These are phyloP conservation scores for Chlorella sp. DNA, from an alignment of 139 green algal genomes.

Conservation along the genomic window DNA sequence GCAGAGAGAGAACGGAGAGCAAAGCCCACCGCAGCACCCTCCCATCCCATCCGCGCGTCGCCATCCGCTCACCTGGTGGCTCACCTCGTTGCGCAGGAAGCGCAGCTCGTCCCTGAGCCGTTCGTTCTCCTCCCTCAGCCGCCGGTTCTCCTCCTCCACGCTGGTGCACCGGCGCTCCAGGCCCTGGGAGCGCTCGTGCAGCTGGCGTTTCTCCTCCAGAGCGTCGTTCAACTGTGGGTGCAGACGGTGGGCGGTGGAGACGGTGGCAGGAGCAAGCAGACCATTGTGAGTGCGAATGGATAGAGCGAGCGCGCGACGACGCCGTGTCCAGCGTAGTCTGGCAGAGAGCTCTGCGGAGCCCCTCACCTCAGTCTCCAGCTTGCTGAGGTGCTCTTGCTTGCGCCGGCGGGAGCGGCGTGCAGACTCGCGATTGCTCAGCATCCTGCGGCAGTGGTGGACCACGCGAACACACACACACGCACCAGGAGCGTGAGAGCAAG, in stretches of 20 bases:
- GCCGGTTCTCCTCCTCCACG: constrained; percentile 35
- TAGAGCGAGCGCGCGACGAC: too few species aligned
- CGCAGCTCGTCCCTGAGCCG: constrained; percentile 43
- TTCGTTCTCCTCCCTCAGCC: constrained; percentile 46
- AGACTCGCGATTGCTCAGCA: constrained; percentile 87
- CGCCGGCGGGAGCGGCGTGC: constrained; percentile 69
- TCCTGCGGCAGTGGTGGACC: too few species aligned
- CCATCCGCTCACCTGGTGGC: too few species aligned
- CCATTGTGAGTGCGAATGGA: too few species aligned
- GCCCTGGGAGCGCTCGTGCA: not conserved
- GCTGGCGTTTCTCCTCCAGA: constrained; percentile 6
- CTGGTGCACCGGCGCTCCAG: constrained; percentile 1
- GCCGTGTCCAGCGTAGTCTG: too few species aligned
- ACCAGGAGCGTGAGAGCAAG: too few species aligned
- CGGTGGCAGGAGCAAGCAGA: too few species aligned
- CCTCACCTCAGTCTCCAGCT: constrained; percentile 62
- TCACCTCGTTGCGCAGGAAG: constrained; percentile 41
- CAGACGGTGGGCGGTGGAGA: too few species aligned
- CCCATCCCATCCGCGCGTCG: not conserved
- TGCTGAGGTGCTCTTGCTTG: constrained; percentile 82
- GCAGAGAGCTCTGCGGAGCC: not conserved
- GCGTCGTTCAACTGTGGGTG: constrained; percentile 14
- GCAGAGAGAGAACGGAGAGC: not conserved
- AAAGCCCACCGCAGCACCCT: too few species aligned
- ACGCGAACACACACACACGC: too few species aligned